These are phyloP conservation scores for Bidens hawaiensis DNA, from an alignment of 140 eudicot genomes.

Conservation along the genomic window DNA sequence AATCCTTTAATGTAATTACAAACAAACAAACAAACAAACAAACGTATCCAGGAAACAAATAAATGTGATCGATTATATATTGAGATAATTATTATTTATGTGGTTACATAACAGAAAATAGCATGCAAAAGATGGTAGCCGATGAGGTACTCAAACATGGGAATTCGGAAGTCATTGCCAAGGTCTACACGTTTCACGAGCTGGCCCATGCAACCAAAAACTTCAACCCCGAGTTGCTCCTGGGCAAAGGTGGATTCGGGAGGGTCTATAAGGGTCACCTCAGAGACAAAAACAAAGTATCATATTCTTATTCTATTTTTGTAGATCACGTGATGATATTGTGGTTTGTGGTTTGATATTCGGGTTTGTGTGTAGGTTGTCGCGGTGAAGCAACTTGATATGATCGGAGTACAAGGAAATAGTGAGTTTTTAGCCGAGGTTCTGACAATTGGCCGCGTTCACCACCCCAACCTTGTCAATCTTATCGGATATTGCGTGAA, in stretches of 20 bases:
- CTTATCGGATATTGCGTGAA: constrained; percentile 76
- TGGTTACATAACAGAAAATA: constrained; percentile 22
- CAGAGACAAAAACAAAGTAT: constrained; percentile 48
- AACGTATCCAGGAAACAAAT: too few species aligned
- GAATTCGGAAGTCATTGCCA: constrained; percentile 32
- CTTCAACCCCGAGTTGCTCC: constrained; percentile 60
- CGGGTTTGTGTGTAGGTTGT: constrained; percentile 34
- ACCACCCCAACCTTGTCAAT: constrained; percentile 75
- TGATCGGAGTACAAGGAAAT: constrained; percentile 75
- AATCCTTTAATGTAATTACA: too few species aligned
- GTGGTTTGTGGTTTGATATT: constrained; percentile 5
- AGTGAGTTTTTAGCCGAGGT: constrained; percentile 75
- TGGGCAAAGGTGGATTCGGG: constrained; percentile 92
- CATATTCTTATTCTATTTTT: background rate
- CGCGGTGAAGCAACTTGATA: constrained; percentile 84
- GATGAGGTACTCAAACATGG: constrained; percentile 46
- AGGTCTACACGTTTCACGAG: constrained; percentile 66
- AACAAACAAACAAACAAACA: too few species aligned
- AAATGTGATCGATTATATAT: too few species aligned
- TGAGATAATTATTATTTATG: too few species aligned
- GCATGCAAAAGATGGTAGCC: constrained; percentile 47
- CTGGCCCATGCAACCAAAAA: constrained; percentile 76
- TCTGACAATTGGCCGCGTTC: constrained; percentile 54
- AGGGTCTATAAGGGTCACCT: constrained; percentile 83
- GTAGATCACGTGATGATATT: background rate